These are phyloP conservation scores for Pseudozyma hubeiensis DNA, from an alignment of 1,284 basidiomycete species.

Conservation along the genomic window DNA sequence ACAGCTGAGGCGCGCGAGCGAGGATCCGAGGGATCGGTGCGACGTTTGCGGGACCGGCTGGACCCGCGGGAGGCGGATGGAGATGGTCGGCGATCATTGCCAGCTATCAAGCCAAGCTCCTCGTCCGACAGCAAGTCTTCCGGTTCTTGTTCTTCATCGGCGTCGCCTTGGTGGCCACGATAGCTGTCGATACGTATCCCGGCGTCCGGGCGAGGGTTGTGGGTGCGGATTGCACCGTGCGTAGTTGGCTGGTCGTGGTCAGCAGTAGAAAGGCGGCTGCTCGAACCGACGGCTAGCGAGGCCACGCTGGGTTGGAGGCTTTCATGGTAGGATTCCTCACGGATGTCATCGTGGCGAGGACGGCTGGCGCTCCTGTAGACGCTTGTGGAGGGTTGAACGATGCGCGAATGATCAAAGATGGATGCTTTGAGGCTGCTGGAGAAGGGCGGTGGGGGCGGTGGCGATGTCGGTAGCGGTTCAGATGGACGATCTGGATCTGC, in stretches of 20 bases:
- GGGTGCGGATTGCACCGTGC: not conserved
- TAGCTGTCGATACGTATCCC: not conserved
- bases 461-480: not conserved
- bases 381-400: conserved; percentile 49
- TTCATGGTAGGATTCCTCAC: conserved; percentile 37
- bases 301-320: conserved; percentile 10
- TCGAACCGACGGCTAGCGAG: conserved; percentile 9
- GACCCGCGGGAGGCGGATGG: conserved; percentile 16
- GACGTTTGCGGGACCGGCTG: conserved; percentile 16
- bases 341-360: conserved; percentile 29
- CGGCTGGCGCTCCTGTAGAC: conserved; percentile 14
- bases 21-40: conserved; percentile 17
- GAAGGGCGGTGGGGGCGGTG: not conserved
- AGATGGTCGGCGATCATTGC: conserved; percentile 5
- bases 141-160: conserved; percentile 33
- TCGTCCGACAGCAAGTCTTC: conserved; percentile 45
- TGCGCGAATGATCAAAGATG: conserved; percentile 51
- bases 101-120: conserved; percentile 36
- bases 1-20: conserved; percentile 36
- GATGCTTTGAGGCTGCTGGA: conserved; percentile 37
- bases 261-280: not conserved
- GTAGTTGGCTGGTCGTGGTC: not conserved
- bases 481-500: conserved; percentile 39
- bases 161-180: conserved; percentile 16
- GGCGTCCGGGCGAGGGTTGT: not conserved